Conservation (phyloP, 805 yeast genomes). For the Starmerella riodocensis region DNA sequence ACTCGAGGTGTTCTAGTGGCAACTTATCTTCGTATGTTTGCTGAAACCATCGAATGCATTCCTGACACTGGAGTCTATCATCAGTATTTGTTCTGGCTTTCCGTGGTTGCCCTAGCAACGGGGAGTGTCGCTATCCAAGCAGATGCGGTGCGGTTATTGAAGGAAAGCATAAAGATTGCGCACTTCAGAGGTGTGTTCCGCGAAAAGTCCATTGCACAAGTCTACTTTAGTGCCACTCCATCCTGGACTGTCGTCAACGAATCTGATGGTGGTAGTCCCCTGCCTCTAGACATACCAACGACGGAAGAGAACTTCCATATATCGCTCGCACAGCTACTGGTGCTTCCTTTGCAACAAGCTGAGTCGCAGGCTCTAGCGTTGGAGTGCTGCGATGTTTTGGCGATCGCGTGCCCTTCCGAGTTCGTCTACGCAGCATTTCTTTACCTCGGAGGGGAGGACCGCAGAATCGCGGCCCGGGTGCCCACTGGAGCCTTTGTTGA, state of each 20-base stretch:
- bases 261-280: neutral
- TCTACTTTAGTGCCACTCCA: conserved; percentile 6
- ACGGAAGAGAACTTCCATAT: conserved; percentile 9
- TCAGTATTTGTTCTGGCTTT: conserved; percentile 11
- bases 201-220: neutral
- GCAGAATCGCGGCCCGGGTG: neutral
- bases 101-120: conserved; percentile 7
- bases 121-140: neutral
- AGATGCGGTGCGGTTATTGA: conserved; percentile 3
- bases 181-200: conserved; percentile 13
- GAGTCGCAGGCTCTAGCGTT: conserved; percentile 1
- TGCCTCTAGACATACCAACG: conserved; percentile 6
- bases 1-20: conserved; percentile 3
- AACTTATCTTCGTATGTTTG: conserved; percentile 8
- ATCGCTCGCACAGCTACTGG: conserved; percentile 5
- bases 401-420: conserved; percentile 6
- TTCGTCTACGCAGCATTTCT: conserved; percentile 3
- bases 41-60: conserved; percentile 9
- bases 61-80: conserved; percentile 8
- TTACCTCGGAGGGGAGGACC: conserved; percentile 7
- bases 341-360: neutral
- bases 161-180: conserved; percentile 6
- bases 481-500: conserved; percentile 1
- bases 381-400: conserved; percentile 9
- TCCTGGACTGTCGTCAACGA: neutral